Percentiles rank a stretch among this genome's conserved stretches.
These are phyloP conservation scores for Moesziomyces antarcticus DNA, from an alignment of 1,284 basidiomycete genomes.

Conservation along the genomic window DNA sequence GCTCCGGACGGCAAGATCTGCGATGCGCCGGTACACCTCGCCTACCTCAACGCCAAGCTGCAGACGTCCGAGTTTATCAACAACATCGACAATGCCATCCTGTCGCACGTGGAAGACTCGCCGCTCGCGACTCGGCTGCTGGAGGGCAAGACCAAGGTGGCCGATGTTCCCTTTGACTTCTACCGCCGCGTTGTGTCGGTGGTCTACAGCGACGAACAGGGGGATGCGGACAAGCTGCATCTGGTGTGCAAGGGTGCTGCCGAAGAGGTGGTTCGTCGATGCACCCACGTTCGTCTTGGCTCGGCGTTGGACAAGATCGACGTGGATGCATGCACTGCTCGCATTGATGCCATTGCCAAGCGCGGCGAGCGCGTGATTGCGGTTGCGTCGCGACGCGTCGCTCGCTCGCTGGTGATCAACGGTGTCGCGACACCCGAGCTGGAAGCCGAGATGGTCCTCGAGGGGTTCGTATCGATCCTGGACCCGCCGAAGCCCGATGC, in stretches of 20 bases:
- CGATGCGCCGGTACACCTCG: conserved; percentile 4
- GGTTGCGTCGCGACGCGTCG: conserved; percentile 5
- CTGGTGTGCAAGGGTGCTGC: conserved; percentile 12
- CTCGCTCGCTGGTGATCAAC: background rate
- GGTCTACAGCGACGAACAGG: conserved; percentile 3
- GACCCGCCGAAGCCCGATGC: background rate
- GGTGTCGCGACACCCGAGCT: background rate
- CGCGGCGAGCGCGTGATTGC: conserved; percentile 7
- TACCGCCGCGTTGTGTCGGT: conserved; percentile 11
- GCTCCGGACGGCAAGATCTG: background rate
- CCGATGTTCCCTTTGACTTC: conserved; percentile 10
- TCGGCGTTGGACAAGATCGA: background rate
- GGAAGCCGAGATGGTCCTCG: background rate
- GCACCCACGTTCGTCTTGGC: conserved; percentile 3
- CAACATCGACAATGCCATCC: conserved; percentile 10
- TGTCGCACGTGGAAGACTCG: background rate
- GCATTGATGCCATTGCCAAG: conserved; percentile 7
- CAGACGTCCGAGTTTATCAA: conserved; percentile 12
- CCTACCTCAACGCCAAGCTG: conserved; percentile 9
- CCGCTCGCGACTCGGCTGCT: background rate
- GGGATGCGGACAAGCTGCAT: conserved; percentile 6
- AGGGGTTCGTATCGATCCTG: background rate
- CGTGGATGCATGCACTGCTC: conserved; percentile 3
- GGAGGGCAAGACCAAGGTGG: conserved; percentile 4
- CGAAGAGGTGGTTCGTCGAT: conserved; percentile 9